Evolutionary conservation across 2,329 filamentous ascomycete species (phyloP).

Genomic region (Chaetomium strumarium): DNA sequence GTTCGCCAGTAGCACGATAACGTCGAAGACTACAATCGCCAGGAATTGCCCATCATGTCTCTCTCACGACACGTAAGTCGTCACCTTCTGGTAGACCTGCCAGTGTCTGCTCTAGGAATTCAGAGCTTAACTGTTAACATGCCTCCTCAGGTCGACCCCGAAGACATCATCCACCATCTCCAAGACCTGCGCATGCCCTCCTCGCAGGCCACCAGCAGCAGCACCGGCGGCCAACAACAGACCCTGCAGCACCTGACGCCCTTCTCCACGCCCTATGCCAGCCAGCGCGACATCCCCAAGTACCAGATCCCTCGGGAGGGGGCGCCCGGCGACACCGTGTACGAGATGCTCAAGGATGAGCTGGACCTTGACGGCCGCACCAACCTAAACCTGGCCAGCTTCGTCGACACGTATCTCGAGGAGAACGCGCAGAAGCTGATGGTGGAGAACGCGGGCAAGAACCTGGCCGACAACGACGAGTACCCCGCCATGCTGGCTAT

Average conservation of each 20-base stretch:
- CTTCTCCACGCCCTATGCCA: conserved; percentile 53
- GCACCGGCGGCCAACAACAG: conserved; percentile 32
- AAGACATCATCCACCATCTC: conserved; percentile 49
- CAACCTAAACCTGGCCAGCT: conserved; percentile 63
- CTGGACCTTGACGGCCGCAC: conserved; percentile 60
- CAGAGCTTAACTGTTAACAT: neutral
- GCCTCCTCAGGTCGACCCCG: conserved; percentile 42
- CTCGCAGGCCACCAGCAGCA: conserved; percentile 34
- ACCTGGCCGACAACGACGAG: conserved; percentile 65
- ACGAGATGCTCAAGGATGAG: conserved; percentile 59
- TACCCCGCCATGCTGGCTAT: conserved; percentile 54
- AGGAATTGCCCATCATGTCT: conserved; percentile 39
- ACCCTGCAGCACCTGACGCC: conserved; percentile 46
- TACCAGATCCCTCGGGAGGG: conserved; percentile 53
- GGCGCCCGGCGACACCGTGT: conserved; percentile 56
- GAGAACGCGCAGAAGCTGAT: conserved; percentile 58
- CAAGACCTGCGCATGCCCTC: conserved; percentile 38
- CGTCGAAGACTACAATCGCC: neutral
- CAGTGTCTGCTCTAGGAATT: neutral
- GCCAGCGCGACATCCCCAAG: conserved; percentile 50
- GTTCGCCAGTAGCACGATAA: neutral
- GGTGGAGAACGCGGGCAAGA: conserved; percentile 63
- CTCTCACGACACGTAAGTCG: conserved; percentile 42
- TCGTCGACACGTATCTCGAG: conserved; percentile 69
- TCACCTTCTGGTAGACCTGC: too few species aligned